phyloP scores from a whole-genome alignment of 805 yeast genomes.

The Zygoascus biomembranicola region DNA sequence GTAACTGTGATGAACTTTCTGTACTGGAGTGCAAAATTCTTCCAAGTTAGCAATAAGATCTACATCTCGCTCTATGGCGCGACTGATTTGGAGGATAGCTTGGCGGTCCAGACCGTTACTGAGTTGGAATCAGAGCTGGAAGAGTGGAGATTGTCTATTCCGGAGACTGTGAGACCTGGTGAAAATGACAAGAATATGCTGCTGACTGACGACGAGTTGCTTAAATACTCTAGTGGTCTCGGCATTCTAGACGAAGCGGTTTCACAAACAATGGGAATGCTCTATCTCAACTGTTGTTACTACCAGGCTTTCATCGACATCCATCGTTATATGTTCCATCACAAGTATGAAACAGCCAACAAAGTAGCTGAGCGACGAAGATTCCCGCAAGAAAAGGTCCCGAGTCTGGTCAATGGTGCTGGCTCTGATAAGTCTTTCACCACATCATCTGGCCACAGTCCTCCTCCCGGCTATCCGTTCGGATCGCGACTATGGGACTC shows the following conservation, averaged over 20 bases:
- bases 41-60: slow-evolving; percentile 9
- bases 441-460: background rate
- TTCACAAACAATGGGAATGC: slow-evolving; percentile 5
- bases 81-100: slow-evolving; percentile 5
- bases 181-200: slow-evolving; percentile 2
- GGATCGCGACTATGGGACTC: background rate
- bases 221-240: background rate
- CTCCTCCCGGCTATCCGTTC: background rate
- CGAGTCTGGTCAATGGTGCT: background rate
- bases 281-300: slow-evolving; percentile 15
- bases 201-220: background rate
- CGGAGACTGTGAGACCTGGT: slow-evolving; percentile 13
- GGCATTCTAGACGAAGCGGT: slow-evolving; percentile 3
- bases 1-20: background rate
- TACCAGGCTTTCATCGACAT: slow-evolving; percentile 16
- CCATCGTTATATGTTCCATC: slow-evolving; percentile 8
- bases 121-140: slow-evolving; percentile 14
- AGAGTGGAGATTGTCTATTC: slow-evolving; percentile 17
- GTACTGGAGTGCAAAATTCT: slow-evolving; percentile 3
- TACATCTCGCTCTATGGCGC: slow-evolving; percentile 14
- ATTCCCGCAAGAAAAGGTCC: background rate
- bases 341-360: background rate
- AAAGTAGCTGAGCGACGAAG: background rate
- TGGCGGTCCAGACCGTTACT: slow-evolving; percentile 10
- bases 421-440: background rate